Conservation (phyloP, 257 asterid genomes). For the Plantago ovata region DNA sequence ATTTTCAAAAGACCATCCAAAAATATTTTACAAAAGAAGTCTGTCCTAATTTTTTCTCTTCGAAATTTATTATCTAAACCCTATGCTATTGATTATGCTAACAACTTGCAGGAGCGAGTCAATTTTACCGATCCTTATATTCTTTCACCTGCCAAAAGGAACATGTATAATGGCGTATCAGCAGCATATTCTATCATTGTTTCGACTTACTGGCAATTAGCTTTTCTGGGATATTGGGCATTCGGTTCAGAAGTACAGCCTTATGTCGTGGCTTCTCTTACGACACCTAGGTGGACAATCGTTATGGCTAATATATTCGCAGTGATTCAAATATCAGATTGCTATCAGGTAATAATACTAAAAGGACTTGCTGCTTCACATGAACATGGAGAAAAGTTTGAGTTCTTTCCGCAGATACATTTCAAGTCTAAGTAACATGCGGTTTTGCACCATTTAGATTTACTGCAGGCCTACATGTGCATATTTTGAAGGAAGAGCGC, state of each 20-base stretch:
- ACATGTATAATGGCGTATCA: slow-evolving; percentile 53
- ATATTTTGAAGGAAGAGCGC: slow-evolving; percentile 35
- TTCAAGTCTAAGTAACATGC: too few species aligned
- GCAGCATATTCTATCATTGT: slow-evolving; percentile 48
- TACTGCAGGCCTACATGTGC: slow-evolving; percentile 62
- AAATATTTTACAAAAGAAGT: too few species aligned
- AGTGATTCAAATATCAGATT: slow-evolving; percentile 53
- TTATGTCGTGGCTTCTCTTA: slow-evolving; percentile 48
- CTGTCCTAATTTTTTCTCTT: too few species aligned
- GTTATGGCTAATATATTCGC: slow-evolving; percentile 60
- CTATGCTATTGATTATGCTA: too few species aligned
- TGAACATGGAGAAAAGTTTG: too few species aligned
- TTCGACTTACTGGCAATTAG: slow-evolving; percentile 52
- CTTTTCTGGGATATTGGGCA: slow-evolving; percentile 60
- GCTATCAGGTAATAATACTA: slow-evolving; percentile 43
- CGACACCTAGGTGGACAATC: slow-evolving; percentile 44
- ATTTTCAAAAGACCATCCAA: too few species aligned
- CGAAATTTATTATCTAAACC: too few species aligned
- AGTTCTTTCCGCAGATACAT: too few species aligned
- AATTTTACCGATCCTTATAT: too few species aligned
- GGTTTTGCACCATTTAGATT: slow-evolving; percentile 28
- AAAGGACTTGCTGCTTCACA: too few species aligned
- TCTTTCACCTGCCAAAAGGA: slow-evolving; percentile 42
- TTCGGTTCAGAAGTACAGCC: slow-evolving; percentile 59
- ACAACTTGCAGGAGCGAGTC: too few species aligned